Conservation (phyloP, 1,284 basidiomycete genomes). For the Puccinia triticina region DNA sequence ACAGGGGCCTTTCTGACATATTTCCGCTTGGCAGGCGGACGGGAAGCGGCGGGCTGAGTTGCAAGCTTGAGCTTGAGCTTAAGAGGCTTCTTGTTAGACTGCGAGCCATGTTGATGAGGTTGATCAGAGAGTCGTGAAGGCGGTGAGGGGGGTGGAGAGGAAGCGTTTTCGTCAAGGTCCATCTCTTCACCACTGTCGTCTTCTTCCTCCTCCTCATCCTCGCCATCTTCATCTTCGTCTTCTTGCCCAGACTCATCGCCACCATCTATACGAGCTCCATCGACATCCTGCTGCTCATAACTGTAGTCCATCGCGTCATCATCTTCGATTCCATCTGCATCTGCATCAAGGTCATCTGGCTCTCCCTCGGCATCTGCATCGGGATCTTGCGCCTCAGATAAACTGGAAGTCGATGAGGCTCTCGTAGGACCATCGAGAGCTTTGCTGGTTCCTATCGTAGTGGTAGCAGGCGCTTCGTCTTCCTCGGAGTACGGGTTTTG, state of each 20-base stretch:
- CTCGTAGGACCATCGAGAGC: background rate
- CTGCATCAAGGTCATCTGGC: slow-evolving; percentile 41
- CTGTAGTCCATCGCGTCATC: slow-evolving; percentile 40
- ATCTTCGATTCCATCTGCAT: slow-evolving; percentile 46
- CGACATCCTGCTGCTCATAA: background rate
- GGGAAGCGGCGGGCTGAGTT: slow-evolving; percentile 20
- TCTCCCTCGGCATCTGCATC: slow-evolving; percentile 50
- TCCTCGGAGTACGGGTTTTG: slow-evolving; percentile 27
- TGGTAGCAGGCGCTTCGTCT: background rate
- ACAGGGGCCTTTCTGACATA: slow-evolving; percentile 32
- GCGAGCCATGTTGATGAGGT: background rate
- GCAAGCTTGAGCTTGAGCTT: slow-evolving; percentile 51
- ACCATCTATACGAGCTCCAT: slow-evolving; percentile 15
- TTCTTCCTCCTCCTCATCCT: slow-evolving; percentile 11
- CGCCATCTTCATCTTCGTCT: slow-evolving; percentile 34
- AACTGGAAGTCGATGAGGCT: slow-evolving; percentile 34
- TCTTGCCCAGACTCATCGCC: slow-evolving; percentile 23
- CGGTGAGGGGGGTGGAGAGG: slow-evolving; percentile 27
- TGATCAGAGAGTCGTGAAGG: slow-evolving; percentile 34
- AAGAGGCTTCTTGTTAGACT: slow-evolving; percentile 41
- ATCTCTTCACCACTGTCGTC: slow-evolving; percentile 47
- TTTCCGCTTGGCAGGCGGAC: slow-evolving; percentile 29
- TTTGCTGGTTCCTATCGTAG: background rate
- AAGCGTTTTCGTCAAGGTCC: slow-evolving; percentile 47
- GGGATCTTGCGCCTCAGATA: slow-evolving; percentile 36